Evolutionary conservation across 345 rosid species (phyloP).

Genomic region (Boechera divaricarpa): DNA sequence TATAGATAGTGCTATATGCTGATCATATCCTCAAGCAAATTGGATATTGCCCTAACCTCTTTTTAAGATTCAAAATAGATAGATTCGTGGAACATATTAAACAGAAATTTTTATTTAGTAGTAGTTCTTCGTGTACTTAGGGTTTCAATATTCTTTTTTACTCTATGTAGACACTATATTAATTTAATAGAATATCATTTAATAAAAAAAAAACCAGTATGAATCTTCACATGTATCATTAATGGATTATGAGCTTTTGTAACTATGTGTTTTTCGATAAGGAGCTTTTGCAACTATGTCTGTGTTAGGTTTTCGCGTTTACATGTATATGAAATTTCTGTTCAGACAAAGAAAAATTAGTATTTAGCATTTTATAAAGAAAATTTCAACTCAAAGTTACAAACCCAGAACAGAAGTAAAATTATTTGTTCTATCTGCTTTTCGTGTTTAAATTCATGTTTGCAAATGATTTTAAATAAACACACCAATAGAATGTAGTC

Average conservation of each 20-base stretch:
- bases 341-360: neutral
- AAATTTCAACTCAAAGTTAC: neutral
- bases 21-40: constrained; percentile 21
- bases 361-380: neutral
- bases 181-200: neutral
- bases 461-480: neutral
- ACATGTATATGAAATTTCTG: neutral
- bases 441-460: neutral
- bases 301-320: neutral
- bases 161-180: neutral
- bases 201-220: neutral
- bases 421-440: neutral
- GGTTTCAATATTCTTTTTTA: neutral
- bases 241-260: neutral
- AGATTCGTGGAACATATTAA: constrained; percentile 3
- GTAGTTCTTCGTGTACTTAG: constrained; percentile 13
- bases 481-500: neutral
- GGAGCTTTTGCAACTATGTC: neutral
- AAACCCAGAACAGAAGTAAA: neutral
- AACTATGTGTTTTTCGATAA: too few relatives aligned
- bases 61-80: constrained; percentile 1
- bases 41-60: neutral
- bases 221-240: constrained; percentile 4
- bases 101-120: neutral
- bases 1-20: constrained; percentile 16